Percentiles rank a stretch among this genome's conserved stretches.
These are phyloP conservation scores for Scedosporium minutisporum DNA, from an alignment of 2,329 filamentous ascomycete species.

Conservation along the genomic window DNA sequence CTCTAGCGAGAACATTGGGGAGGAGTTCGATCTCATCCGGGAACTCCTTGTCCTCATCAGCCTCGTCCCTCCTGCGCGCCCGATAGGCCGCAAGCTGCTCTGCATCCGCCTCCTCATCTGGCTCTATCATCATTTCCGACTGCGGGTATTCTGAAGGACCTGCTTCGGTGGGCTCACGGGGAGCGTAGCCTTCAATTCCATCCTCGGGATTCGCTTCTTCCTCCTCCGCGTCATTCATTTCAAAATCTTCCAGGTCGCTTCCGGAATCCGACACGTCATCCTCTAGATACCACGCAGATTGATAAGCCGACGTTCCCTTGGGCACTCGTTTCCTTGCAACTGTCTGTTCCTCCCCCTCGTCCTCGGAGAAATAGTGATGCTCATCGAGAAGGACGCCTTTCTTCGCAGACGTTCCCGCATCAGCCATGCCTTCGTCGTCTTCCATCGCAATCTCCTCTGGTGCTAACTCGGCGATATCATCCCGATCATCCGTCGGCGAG, in stretches of 20 bases:
- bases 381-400: constrained; percentile 92
- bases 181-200: constrained; percentile 62
- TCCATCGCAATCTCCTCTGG: constrained; percentile 77
- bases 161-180: constrained; percentile 61
- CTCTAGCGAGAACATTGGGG: constrained; percentile 74
- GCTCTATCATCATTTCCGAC: constrained; percentile 82
- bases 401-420: constrained; percentile 32
- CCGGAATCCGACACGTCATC: constrained; percentile 74
- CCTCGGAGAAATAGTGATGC: constrained; percentile 86
- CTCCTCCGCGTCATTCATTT: constrained; percentile 47
- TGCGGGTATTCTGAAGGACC: constrained; percentile 84
- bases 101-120: constrained; percentile 71
- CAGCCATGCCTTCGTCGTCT: constrained; percentile 41
- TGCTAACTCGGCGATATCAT: constrained; percentile 73
- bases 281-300: constrained; percentile 84
- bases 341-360: constrained; percentile 60
- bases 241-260: constrained; percentile 60
- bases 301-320: constrained; percentile 86
- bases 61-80: constrained; percentile 66
- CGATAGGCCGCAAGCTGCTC: constrained; percentile 76
- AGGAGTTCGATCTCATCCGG: constrained; percentile 94
- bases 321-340: constrained; percentile 65
- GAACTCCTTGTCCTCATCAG: constrained; percentile 85
- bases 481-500: constrained; percentile 65
- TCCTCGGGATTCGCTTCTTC: constrained; percentile 65